Evolutionary conservation across 768 basidiomycete species (phyloP), one percentile per base, ranked within the genome.

Genomic region (Sistotremastrum niveocremeum): DNA sequence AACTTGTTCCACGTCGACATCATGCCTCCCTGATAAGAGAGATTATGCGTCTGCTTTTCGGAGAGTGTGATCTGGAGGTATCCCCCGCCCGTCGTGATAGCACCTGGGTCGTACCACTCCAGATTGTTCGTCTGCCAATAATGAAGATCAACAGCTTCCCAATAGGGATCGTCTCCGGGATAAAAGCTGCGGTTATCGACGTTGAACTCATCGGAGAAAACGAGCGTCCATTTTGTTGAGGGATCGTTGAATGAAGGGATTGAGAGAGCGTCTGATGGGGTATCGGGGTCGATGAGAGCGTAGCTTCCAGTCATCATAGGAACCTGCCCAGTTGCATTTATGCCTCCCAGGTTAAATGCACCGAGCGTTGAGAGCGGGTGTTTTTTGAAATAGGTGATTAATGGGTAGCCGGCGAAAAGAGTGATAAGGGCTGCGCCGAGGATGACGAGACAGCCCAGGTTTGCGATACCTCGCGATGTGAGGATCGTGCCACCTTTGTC

Each of bases 161-260:
- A 88, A 59, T 81, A 90, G 5, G 88, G 83, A 61, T 93, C 89
- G 59, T 91, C 86, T 4, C 83, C 83, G 42, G 80, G 80, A 60
- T 82, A 87, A 60, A 91, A 91, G 0, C 81, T 74, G 35, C 90
- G 76, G 10, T 83, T 81, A 4, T 82, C 78, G 6, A 65, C 66
- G 48, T 93, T 79, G 63, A 93, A 93, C 61, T 93, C 90, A 61
- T 93, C 89, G 37, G 84, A 86, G 60, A 88, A 91, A 3, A 89
- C 78, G 8, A 94, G 71, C 46, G 55, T 79, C 76, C 60, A 79
- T 52, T 52, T 71, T 44, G 71, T 62, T 7, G 66, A 64, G 28
- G 80, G 71, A 53, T 80, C 69, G 12, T 60, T 54, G 52, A 72
- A 78, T 4, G 77, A 76, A 5, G 60, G 54, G 35, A 68, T 69